These are phyloP conservation scores for Gamarada debralockiae DNA, from an alignment of 495 filamentous ascomycete species.

Conservation along the genomic window DNA sequence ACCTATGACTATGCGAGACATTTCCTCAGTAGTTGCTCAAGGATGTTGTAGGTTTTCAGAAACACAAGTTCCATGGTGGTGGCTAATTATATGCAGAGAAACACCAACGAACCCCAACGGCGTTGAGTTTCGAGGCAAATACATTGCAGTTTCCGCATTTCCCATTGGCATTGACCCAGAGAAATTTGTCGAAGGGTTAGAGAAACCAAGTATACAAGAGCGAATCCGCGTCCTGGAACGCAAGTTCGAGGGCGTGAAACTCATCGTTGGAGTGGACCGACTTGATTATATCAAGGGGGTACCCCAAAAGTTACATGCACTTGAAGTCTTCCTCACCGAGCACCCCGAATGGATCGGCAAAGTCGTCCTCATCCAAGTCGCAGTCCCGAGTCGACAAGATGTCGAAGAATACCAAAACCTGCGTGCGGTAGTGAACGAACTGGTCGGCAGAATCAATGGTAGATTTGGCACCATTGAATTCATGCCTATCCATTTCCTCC, in stretches of 20 bases:
- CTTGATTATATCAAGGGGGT: constrained; percentile 96
- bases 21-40: constrained; percentile 81
- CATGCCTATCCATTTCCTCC: constrained; percentile 91
- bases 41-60: constrained; percentile 60
- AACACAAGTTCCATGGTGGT: not conserved
- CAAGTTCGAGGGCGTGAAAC: constrained; percentile 80
- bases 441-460: constrained; percentile 90
- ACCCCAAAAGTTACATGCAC: constrained; percentile 88
- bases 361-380: constrained; percentile 89
- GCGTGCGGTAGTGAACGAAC: constrained; percentile 81
- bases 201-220: constrained; percentile 73
- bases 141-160: constrained; percentile 75
- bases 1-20: constrained; percentile 92
- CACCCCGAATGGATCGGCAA: constrained; percentile 91
- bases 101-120: constrained; percentile 79
- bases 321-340: constrained; percentile 85
- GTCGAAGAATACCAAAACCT: constrained; percentile 97
- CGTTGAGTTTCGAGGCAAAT: constrained; percentile 70
- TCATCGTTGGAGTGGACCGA: constrained; percentile 91
- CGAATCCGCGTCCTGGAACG: constrained; percentile 73
- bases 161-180: constrained; percentile 96
- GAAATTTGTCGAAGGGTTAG: constrained; percentile 83
- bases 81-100: constrained; percentile 41
- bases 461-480: constrained; percentile 91
- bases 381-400: constrained; percentile 85